Evolutionary conservation across 129 eudicot species (phyloP).

Genomic region (Mikania micrantha): DNA sequence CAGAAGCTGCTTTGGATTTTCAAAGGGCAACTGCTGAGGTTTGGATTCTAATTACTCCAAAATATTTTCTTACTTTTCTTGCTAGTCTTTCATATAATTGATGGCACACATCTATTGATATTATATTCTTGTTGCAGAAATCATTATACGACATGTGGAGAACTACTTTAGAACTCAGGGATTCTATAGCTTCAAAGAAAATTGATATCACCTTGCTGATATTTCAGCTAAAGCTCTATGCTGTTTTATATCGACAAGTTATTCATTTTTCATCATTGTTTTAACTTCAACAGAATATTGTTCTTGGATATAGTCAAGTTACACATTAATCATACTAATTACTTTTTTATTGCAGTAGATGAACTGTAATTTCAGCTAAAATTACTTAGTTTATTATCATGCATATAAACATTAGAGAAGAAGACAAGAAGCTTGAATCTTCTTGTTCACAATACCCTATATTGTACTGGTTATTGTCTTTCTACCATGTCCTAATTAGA

Average conservation of each 20-base stretch:
- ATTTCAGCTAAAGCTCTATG: constrained; percentile 56
- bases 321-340: neutral
- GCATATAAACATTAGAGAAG: neutral
- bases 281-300: neutral
- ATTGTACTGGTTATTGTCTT: neutral
- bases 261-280: constrained; percentile 7
- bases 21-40: constrained; percentile 74
- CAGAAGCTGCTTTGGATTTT: constrained; percentile 34
- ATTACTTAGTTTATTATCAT: neutral
- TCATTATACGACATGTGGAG: constrained; percentile 50
- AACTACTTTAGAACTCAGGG: constrained; percentile 45
- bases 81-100: neutral
- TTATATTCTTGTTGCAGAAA: constrained; percentile 41
- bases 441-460: neutral
- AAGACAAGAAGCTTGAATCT: neutral
- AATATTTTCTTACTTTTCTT: no score
- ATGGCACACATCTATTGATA: neutral
- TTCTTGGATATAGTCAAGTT: neutral
- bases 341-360: neutral
- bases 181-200: constrained; percentile 45
- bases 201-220: constrained; percentile 38
- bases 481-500: neutral
- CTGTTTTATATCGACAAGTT: constrained; percentile 66
- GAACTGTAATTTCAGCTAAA: neutral
- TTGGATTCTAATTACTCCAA: neutral